A percentile compares a stretch with the other conserved stretches of the same genome.
Conservation (phyloP, 2,329 filamentous ascomycete genomes). For the Capronia epimyces region DNA sequence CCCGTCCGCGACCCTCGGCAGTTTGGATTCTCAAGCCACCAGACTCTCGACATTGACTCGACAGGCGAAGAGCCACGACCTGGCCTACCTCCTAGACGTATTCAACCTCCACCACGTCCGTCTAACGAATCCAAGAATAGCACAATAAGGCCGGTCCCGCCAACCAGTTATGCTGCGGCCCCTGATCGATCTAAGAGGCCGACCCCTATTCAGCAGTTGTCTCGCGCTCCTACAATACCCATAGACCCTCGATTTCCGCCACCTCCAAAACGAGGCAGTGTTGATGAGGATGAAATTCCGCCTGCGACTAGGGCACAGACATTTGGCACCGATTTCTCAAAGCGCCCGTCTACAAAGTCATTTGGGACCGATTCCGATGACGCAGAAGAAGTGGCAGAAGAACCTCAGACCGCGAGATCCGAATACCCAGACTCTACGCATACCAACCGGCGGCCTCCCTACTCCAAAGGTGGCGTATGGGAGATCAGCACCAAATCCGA, state of each 20-base stretch:
- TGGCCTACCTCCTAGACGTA: slow-evolving; percentile 43
- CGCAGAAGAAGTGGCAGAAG: slow-evolving; percentile 41
- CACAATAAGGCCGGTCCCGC: slow-evolving; percentile 4
- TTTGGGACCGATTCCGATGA: slow-evolving; percentile 48
- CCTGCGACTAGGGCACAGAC: slow-evolving; percentile 14
- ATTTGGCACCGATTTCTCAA: slow-evolving; percentile 9
- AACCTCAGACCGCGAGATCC: slow-evolving; percentile 49
- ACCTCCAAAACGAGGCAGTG: slow-evolving; percentile 32
- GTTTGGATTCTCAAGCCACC: slow-evolving; percentile 21
- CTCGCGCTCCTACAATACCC: slow-evolving; percentile 26
- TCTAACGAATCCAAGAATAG: slow-evolving; percentile 26
- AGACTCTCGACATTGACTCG: slow-evolving; percentile 1
- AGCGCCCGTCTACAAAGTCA: slow-evolving; percentile 19
- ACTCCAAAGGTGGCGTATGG: slow-evolving; percentile 63
- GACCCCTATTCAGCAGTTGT: slow-evolving; percentile 11
- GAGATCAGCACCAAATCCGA: slow-evolving; percentile 84
- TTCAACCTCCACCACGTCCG: slow-evolving; percentile 27
- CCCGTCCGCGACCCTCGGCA: slow-evolving; percentile 24
- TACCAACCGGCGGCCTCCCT: slow-evolving; percentile 76
- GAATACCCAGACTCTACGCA: slow-evolving; percentile 80
- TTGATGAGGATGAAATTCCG: slow-evolving; percentile 12
- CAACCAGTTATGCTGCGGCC: not conserved
- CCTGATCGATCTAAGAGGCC: slow-evolving; percentile 22
- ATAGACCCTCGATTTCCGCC: slow-evolving; percentile 31
- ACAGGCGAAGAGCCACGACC: slow-evolving; percentile 41